Percentiles rank a stretch among this genome's conserved stretches.
Evolutionary conservation across 441 rosid genomes (phyloP).

Genomic region (Flueggea neowawraea): DNA sequence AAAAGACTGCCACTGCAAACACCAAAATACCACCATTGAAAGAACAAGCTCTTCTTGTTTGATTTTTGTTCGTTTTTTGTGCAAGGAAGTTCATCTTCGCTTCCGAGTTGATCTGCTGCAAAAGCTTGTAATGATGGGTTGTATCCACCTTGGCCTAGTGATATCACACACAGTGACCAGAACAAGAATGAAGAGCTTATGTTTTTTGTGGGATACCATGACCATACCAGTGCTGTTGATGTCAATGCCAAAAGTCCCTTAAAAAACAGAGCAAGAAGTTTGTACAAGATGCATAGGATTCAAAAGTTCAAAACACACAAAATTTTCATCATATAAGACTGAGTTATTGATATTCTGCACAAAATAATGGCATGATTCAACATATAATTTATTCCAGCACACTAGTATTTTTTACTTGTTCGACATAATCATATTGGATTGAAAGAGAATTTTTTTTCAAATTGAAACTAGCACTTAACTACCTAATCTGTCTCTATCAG

Average conservation of each 20-base stretch:
- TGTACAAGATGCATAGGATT: not conserved
- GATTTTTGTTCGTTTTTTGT: slow-evolving; percentile 40
- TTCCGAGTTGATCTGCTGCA: slow-evolving; percentile 79
- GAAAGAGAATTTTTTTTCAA: no score
- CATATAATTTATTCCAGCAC: no score
- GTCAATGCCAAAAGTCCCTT: slow-evolving; percentile 89
- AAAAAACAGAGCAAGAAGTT: slow-evolving; percentile 1
- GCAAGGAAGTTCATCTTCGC: slow-evolving; percentile 48
- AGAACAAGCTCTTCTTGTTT: slow-evolving; percentile 53
- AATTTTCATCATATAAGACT: not conserved
- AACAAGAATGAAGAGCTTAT: slow-evolving; percentile 52
- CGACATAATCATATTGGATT: no score
- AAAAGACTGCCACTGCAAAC: slow-evolving; percentile 80
- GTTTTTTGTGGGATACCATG: slow-evolving; percentile 44
- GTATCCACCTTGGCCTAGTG: slow-evolving; percentile 81
- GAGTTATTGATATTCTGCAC: no score
- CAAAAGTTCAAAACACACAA: not conserved
- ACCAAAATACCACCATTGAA: slow-evolving; percentile 94
- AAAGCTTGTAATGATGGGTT: slow-evolving; percentile 94
- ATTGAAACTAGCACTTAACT: no score
- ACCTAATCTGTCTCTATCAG: no score
- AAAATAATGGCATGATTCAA: no score
- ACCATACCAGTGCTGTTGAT: slow-evolving; percentile 68
- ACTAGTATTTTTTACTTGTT: no score
- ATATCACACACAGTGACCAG: slow-evolving; percentile 71